A percentile compares a stretch with the other conserved stretches of the same genome.
Evolutionary conservation across 2,329 filamentous ascomycete species (phyloP).

Genomic region (Botrytis pseudocinerea): DNA sequence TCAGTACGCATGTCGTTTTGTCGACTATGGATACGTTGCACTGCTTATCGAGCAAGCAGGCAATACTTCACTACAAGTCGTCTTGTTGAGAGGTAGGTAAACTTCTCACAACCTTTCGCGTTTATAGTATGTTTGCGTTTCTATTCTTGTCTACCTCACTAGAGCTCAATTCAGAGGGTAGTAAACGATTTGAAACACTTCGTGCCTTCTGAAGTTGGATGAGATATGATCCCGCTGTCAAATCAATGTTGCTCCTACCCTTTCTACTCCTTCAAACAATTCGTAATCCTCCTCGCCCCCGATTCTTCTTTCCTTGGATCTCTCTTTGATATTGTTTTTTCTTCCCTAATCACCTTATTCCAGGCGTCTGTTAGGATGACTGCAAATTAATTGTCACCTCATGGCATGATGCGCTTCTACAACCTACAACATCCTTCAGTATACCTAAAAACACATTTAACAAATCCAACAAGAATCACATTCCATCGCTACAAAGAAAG

Average conservation of each 20-base stretch:
- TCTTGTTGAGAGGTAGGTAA: background rate
- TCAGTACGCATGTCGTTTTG: conserved; percentile 3
- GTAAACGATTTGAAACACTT: background rate
- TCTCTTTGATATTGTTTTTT: background rate
- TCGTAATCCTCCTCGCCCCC: background rate
- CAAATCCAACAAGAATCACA: background rate
- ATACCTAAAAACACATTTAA: conserved; percentile 17
- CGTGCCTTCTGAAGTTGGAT: conserved; percentile 6
- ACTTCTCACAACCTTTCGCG: background rate
- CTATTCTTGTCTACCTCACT: background rate
- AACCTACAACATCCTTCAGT: conserved; percentile 12
- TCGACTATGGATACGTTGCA: conserved; percentile 7
- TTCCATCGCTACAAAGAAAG: background rate
- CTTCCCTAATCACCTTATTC: background rate
- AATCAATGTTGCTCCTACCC: background rate
- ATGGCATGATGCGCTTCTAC: conserved; percentile 9
- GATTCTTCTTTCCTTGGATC: background rate
- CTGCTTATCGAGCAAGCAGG: background rate
- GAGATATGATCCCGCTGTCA: background rate
- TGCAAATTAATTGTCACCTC: background rate
- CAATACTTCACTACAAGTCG: background rate
- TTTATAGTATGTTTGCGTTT: background rate
- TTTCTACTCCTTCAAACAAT: background rate
- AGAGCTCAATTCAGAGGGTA: background rate
- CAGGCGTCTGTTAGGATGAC: background rate